Conservation (phyloP, 169 alveolate species). For the Cryptosporidium canis region DNA sequence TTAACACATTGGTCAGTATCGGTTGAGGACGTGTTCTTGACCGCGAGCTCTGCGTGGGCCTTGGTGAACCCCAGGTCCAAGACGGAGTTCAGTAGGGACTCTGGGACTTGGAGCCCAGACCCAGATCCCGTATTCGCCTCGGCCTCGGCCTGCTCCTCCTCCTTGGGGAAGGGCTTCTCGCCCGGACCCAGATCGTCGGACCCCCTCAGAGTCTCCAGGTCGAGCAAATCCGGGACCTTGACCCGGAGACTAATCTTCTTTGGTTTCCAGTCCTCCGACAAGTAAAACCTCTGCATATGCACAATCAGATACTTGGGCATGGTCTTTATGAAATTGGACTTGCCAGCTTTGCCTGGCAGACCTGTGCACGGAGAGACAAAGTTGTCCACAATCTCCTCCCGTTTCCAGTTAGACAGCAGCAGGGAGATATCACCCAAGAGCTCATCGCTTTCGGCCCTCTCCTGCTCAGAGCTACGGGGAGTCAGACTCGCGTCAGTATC, state of each 20-base stretch:
- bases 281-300: conserved; percentile 77
- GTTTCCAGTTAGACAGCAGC: conserved; percentile 15
- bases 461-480: not conserved
- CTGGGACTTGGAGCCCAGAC: not conserved
- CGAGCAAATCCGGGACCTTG: conserved; percentile 77
- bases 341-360: conserved; percentile 19
- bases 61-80: conserved; percentile 45
- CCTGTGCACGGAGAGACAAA: conserved; percentile 36
- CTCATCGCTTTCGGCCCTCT: not conserved
- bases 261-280: conserved; percentile 78
- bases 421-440: not conserved
- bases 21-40: conserved; percentile 40
- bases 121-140: not conserved
- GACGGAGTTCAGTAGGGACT: not conserved
- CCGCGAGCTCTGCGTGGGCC: conserved; percentile 20
- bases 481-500: not conserved
- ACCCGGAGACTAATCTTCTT: conserved; percentile 75
- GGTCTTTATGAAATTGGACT: conserved; percentile 5
- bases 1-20: conserved; percentile 75
- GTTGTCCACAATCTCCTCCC: conserved; percentile 24
- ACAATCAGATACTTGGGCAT: conserved; percentile 76
- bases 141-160: not conserved
- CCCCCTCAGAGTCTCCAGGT: conserved; percentile 74
- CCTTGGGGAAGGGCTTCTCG: conserved; percentile 72
- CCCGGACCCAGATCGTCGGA: conserved; percentile 74